Evolutionary conservation across 139 green algal species (phyloP).

Genomic region (Chlorella sp.): DNA sequence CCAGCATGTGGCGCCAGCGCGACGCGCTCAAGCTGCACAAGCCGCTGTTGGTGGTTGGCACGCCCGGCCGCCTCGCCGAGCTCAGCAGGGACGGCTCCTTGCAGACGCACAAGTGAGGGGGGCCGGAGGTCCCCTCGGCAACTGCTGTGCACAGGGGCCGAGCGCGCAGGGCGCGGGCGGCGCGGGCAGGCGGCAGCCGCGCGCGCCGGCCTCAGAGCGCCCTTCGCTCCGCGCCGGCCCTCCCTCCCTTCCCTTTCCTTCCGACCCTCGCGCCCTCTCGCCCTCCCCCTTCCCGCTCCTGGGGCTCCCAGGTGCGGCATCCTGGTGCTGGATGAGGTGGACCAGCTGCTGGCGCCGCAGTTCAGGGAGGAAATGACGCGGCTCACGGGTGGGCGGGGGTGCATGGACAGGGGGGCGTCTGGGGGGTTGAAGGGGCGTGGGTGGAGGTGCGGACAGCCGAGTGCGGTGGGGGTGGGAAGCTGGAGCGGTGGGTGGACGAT

Average conservation of each 20-base stretch:
- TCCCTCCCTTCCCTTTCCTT: not conserved
- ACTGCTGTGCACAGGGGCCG: not conserved
- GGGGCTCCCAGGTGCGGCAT: constrained; percentile 42
- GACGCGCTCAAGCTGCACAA: constrained; percentile 80
- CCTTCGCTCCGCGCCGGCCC: not conserved
- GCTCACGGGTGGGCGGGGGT: constrained; percentile 48
- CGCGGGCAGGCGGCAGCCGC: not conserved
- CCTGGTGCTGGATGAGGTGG: constrained; percentile 79
- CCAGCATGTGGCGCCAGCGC: constrained; percentile 79
- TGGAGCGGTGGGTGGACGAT: too few species aligned
- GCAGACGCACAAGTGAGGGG: constrained; percentile 26
- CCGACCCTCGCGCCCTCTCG: too few species aligned
- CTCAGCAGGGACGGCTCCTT: constrained; percentile 67
- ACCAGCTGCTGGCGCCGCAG: constrained; percentile 83
- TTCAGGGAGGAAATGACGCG: constrained; percentile 84
- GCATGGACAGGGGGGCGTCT: too few species aligned
- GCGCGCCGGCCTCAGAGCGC: not conserved
- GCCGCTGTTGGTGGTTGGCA: constrained; percentile 94
- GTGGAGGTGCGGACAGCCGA: too few species aligned
- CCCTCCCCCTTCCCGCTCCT: constrained; percentile 31
- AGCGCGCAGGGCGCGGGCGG: not conserved
- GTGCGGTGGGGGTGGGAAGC: too few species aligned
- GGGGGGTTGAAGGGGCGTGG: too few species aligned
- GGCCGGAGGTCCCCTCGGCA: too few species aligned
- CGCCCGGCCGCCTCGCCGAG: constrained; percentile 90